Evolutionary conservation across 805 yeast genomes (phyloP), one percentile per base, ranked within the genome.

Genomic region (Ogataea glucozyma): DNA sequence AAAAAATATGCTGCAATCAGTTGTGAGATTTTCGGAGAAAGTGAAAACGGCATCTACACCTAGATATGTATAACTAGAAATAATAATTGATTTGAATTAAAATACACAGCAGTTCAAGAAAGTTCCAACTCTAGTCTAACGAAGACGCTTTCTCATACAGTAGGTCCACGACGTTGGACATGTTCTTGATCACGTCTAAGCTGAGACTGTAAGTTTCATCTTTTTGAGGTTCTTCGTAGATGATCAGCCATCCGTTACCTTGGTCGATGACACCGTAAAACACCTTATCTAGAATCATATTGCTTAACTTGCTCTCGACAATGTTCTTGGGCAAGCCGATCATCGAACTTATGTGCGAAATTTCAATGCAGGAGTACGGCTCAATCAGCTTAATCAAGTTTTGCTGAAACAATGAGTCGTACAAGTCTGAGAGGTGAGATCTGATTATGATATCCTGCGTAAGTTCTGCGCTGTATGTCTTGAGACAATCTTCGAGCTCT

Each of bases 191-290:
- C 53, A 95, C 79, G 44, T 87, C 93, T 53, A 91, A 76, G 32
- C 95, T 85, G 41, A 91, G 81, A 50, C 85, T 93, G 60, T 91
- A 93, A 38, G 95, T 83, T 29, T 86, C 86, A 65, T 93, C 98
- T 48, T 81, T 80, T 58, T 79, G 81, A 31, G 96, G 96, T 61
- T 89, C 86, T 46, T 88, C 95, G 60, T 87, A 93, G 45, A 93
- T 79, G 52, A 88, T 83, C 56, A 93, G 75, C 96, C 97, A 93
- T 7, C 99, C 99, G 62, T 90, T 90, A 35, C 98, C 98, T 71
- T 93, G 99, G 65, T 93, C 99, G 54, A 93, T 73, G 26, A 93
- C 98, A 36, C 99, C 99, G 60, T 83, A 85, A 56, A 93, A 88
- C n/a, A 89, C 86, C 58, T 88, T 85, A 66, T 93, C 99, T 56